Percentiles rank a stretch among this genome's conserved stretches.
Conservation (phyloP, 306 rosid genomes). For the Canavalia ensiformis region DNA sequence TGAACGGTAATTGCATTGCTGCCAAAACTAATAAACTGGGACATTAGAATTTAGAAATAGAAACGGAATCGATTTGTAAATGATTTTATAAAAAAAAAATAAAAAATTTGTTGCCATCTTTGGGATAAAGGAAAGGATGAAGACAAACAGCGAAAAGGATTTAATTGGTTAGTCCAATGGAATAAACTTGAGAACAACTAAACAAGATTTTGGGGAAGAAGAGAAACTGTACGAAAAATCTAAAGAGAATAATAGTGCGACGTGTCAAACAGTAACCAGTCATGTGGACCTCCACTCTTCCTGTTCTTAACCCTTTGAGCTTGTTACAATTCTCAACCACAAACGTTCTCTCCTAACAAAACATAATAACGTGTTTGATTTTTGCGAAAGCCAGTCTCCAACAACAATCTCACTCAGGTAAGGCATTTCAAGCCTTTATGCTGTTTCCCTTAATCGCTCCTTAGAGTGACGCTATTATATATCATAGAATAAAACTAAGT, state of each 20-base stretch:
- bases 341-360: not conserved
- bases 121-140: not conserved
- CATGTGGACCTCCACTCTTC: conserved; percentile 27
- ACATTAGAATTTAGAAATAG: not conserved
- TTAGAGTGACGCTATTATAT: not conserved
- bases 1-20: not conserved
- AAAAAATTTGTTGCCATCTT: not conserved
- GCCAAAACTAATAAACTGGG: no score
- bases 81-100: not conserved
- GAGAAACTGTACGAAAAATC: not conserved
- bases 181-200: conserved; percentile 33
- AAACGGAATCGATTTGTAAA: not conserved
- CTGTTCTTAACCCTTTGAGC: not conserved
- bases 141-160: conserved; percentile 11
- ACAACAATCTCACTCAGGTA: conserved; percentile 5
- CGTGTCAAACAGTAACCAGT: conserved; percentile 6
- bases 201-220: not conserved
- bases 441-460: not conserved
- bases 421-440: not conserved
- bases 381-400: not conserved
- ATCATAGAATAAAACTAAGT: not conserved
- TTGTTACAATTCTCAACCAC: conserved; percentile 31
- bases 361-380: not conserved
- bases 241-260: not conserved
- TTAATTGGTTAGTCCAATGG: not conserved